Conservation (phyloP, 495 filamentous ascomycete genomes). For the Hypoxylon lenormandii region DNA sequence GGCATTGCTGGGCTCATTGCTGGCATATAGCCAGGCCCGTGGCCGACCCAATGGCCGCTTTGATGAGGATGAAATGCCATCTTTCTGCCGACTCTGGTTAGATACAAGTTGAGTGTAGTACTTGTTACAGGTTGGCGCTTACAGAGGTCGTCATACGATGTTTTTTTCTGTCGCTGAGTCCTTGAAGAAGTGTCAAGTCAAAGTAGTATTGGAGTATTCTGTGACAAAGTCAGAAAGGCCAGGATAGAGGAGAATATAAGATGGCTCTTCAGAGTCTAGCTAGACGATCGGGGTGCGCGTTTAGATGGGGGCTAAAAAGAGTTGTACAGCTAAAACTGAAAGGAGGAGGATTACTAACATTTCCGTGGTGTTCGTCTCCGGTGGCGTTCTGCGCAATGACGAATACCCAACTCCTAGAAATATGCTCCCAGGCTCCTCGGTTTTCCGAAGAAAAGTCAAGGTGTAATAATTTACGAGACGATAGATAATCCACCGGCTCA, state of each 20-base stretch:
- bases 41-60: conserved; percentile 45
- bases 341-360: conserved; percentile 9
- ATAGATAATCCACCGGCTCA: conserved; percentile 12
- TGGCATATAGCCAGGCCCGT: conserved; percentile 49
- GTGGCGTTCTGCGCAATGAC: background rate
- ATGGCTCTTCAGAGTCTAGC: no score
- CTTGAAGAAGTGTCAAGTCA: background rate
- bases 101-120: conserved; percentile 4
- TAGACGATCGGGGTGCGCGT: no score
- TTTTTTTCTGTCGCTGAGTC: conserved; percentile 10
- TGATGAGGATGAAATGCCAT: conserved; percentile 51
- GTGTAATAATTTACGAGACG: no score
- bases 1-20: conserved; percentile 50
- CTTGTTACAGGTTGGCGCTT: conserved; percentile 13
- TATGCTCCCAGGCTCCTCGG: no score
- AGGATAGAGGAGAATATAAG: no score
- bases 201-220: background rate
- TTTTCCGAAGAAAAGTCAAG: no score
- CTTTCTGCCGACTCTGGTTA: conserved; percentile 38
- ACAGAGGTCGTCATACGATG: conserved; percentile 30
- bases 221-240: no score
- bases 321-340: no score
- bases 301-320: no score
- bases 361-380: conserved; percentile 10
- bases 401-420: background rate